These are phyloP conservation scores for Fusarium guadeloupense DNA, from an alignment of 2,329 filamentous ascomycete genomes.

Conservation along the genomic window DNA sequence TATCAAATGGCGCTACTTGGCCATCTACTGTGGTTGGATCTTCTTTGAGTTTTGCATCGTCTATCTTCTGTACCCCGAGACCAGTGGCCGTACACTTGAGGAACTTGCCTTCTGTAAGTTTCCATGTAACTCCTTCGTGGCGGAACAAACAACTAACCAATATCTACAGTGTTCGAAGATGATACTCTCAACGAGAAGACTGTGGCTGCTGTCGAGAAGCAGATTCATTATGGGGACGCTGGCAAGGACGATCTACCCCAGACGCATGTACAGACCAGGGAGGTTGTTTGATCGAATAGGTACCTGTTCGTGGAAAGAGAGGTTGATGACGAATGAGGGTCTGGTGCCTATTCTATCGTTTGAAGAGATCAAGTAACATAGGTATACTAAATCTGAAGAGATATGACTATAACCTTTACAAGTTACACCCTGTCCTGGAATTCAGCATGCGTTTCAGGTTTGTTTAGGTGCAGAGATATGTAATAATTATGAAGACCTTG, in stretches of 20 bases:
- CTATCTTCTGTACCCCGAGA: conserved; percentile 87
- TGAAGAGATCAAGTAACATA: too few species aligned
- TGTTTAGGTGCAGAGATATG: too few species aligned
- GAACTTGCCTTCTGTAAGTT: conserved; percentile 61
- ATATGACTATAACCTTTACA: too few species aligned
- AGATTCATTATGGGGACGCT: conserved; percentile 41
- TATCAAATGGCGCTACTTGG: conserved; percentile 55
- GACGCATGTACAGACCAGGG: conserved; percentile 11
- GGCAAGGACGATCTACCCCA: conserved; percentile 9
- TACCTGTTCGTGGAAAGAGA: background rate
- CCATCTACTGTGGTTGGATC: conserved; percentile 56
- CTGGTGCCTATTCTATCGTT: too few species aligned
- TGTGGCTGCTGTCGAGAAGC: conserved; percentile 53
- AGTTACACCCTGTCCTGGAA: too few species aligned
- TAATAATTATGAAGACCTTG: too few species aligned
- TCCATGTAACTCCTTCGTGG: accelerated
- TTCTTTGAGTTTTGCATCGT: conserved; percentile 61
- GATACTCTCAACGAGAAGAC: conserved; percentile 51
- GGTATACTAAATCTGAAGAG: too few species aligned
- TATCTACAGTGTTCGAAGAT: conserved; percentile 51
- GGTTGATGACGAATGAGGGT: too few species aligned
- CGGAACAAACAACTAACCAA: conserved; percentile 8
- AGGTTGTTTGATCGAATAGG: conserved; percentile 14
- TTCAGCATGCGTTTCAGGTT: too few species aligned
- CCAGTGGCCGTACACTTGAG: conserved; percentile 77